These are phyloP conservation scores for Rubus idaeus DNA, from an alignment of 306 rosid genomes.

Conservation along the genomic window DNA sequence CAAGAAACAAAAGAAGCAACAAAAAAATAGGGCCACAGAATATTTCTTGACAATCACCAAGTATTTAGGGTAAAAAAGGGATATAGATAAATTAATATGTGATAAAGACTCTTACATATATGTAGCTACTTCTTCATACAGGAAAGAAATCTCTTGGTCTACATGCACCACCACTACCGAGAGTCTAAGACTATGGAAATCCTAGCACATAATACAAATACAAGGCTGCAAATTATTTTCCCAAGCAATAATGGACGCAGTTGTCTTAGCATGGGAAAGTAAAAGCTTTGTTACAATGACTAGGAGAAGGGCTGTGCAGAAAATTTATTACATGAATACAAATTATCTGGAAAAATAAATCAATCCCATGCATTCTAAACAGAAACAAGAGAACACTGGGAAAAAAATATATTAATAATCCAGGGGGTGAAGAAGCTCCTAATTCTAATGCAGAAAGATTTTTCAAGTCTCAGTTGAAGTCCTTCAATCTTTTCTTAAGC, in stretches of 20 bases:
- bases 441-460: slow-evolving; percentile 33
- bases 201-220: neutral
- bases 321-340: slow-evolving; percentile 9
- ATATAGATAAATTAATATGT: neutral
- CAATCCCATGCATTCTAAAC: slow-evolving; percentile 19
- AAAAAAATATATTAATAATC: neutral
- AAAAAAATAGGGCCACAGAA: neutral
- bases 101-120: neutral
- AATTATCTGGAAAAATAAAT: slow-evolving; percentile 11
- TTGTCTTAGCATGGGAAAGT: neutral
- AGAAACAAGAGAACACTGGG: slow-evolving; percentile 10
- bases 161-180: neutral
- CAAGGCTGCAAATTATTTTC: neutral
- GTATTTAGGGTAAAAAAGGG: neutral
- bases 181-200: neutral
- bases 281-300: neutral
- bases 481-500: slow-evolving; percentile 87
- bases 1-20: neutral
- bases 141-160: neutral
- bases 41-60: neutral
- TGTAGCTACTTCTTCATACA: neutral
- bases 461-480: slow-evolving; percentile 53
- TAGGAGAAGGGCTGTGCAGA: neutral
- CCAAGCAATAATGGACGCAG: neutral
- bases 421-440: slow-evolving; percentile 23